A percentile compares a stretch with the other conserved stretches of the same genome.
These are phyloP conservation scores for Microbotryum lychnidis-dioicae DNA, from an alignment of 1,284 basidiomycete genomes.

Conservation along the genomic window DNA sequence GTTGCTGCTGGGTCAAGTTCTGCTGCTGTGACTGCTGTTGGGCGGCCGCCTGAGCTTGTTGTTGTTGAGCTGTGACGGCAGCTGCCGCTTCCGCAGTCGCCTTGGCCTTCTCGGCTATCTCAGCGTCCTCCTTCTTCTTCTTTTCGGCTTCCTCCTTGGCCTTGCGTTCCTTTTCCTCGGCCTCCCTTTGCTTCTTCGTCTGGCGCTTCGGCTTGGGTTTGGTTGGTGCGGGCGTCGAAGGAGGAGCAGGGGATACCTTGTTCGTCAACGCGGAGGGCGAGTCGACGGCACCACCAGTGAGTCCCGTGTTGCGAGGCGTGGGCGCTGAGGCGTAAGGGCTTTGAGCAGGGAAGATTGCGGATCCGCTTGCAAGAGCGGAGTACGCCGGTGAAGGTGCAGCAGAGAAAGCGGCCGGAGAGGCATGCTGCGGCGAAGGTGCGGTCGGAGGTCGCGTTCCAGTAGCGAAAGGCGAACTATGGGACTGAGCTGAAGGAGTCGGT, in stretches of 20 bases:
- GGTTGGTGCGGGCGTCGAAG: background rate
- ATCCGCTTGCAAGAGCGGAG: background rate
- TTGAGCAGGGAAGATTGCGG: background rate
- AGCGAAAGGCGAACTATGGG: background rate
- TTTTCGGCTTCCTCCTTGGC: background rate
- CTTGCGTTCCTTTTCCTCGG: background rate
- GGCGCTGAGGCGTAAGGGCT: constrained; percentile 3
- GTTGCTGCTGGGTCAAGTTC: background rate
- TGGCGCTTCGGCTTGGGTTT: background rate
- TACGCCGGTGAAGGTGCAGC: constrained; percentile 10
- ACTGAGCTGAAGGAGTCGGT: background rate
- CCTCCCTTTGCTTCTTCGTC: constrained; percentile 6
- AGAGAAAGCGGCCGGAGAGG: constrained; percentile 10
- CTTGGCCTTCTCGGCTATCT: too few relatives aligned
- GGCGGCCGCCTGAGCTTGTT: too few relatives aligned
- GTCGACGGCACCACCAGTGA: background rate
- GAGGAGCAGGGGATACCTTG: constrained; percentile 2
- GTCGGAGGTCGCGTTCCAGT: background rate
- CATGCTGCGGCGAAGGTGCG: background rate
- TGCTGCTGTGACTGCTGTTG: background rate
- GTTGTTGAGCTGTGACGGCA: too few relatives aligned
- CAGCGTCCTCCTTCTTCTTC: background rate
- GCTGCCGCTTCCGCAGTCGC: too few relatives aligned
- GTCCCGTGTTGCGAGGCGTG: background rate
- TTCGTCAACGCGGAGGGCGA: background rate